Conservation (phyloP, 257 asterid genomes). For the Fraxinus pennsylvanica region DNA sequence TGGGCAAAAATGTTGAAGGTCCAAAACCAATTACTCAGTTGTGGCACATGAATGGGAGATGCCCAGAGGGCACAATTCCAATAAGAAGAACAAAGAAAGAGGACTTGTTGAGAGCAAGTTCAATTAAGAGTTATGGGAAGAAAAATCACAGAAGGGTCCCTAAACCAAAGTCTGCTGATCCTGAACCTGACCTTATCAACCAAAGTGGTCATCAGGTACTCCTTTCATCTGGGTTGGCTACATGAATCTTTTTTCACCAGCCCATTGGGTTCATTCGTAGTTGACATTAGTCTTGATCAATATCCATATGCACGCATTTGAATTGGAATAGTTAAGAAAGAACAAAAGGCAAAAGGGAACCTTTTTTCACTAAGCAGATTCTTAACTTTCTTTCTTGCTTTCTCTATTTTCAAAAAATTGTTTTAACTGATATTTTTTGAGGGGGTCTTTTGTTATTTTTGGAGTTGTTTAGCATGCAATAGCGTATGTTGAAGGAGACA, state of each 20-base stretch:
- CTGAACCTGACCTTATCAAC: constrained; percentile 56
- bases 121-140: constrained; percentile 64
- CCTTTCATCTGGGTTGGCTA: neutral
- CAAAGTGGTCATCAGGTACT: constrained; percentile 88
- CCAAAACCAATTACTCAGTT: constrained; percentile 46
- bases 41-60: constrained; percentile 77
- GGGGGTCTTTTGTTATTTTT: constrained; percentile 35
- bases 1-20: constrained; percentile 30
- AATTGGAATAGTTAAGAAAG: neutral
- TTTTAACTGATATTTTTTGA: constrained; percentile 14
- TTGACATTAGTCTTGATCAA: too few relatives aligned
- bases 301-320: neutral
- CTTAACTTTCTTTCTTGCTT: constrained; percentile 1
- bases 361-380: constrained; percentile 16
- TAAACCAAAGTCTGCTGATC: constrained; percentile 52
- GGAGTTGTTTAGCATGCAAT: constrained; percentile 83
- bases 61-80: constrained; percentile 78
- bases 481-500: constrained; percentile 76
- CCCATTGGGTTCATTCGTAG: neutral
- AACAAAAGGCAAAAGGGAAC: constrained; percentile 11
- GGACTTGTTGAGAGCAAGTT: constrained; percentile 67
- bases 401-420: neutral
- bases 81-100: constrained; percentile 67
- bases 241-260: neutral
- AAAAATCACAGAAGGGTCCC: constrained; percentile 47